phyloP scores from a whole-genome alignment of 176 grass and related monocot genomes.

The Musa schizocarpa region DNA sequence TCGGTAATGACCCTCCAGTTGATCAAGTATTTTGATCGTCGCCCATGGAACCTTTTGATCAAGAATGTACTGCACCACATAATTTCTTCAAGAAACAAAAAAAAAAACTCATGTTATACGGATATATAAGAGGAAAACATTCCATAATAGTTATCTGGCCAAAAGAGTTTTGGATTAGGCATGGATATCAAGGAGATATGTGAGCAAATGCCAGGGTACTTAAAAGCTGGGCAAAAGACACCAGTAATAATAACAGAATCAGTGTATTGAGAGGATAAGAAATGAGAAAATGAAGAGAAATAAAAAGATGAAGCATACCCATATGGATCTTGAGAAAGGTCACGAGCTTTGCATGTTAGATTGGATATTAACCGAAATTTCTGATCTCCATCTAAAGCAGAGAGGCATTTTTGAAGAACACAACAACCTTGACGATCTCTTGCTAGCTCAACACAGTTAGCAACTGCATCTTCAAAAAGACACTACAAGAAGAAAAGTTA shows the following conservation, averaged over 20 bases:
- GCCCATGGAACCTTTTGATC: slow-evolving; percentile 38
- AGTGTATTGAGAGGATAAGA: no score
- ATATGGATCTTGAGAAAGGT: slow-evolving; percentile 60
- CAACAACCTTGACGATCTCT: slow-evolving; percentile 82
- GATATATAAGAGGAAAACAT: not conserved
- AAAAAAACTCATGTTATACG: slow-evolving; percentile 11
- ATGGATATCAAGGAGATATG: no score
- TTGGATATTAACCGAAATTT: slow-evolving; percentile 41
- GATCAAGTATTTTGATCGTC: slow-evolving; percentile 42
- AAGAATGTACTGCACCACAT: slow-evolving; percentile 82
- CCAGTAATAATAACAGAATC: no score
- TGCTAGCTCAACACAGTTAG: slow-evolving; percentile 55
- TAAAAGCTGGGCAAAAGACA: no score
- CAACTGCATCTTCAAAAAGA: slow-evolving; percentile 53
- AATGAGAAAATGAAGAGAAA: slow-evolving; percentile 4
- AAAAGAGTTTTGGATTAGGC: slow-evolving; percentile 11
- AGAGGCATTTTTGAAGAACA: slow-evolving; percentile 76
- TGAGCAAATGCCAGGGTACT: no score
- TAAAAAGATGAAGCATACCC: slow-evolving; percentile 37
- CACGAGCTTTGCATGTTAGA: slow-evolving; percentile 40
- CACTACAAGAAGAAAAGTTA: slow-evolving; percentile 40
- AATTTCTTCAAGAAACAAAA: slow-evolving; percentile 52
- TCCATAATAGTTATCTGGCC: not conserved
- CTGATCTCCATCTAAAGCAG: slow-evolving; percentile 41
- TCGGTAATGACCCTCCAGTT: slow-evolving; percentile 35